A percentile compares a stretch with the other conserved stretches of the same genome.
Evolutionary conservation across 1,284 basidiomycete species (phyloP).

Genomic region (Pyrrhoderma noxium): DNA sequence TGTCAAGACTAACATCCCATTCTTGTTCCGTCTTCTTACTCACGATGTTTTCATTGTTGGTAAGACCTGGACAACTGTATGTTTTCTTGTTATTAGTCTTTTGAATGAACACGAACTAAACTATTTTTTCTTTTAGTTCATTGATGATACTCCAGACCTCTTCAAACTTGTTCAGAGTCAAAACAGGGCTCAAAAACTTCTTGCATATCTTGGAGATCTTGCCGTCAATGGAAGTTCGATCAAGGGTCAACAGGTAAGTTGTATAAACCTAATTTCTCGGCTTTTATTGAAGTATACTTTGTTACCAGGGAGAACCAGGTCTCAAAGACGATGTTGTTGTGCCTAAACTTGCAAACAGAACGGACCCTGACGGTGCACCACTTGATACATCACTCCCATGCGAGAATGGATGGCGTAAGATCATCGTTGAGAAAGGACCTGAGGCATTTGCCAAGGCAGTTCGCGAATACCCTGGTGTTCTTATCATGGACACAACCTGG

Average conservation of each 20-base stretch:
- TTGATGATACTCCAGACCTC: slow-evolving; percentile 97
- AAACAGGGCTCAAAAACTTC: slow-evolving; percentile 96
- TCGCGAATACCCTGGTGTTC: slow-evolving; percentile 89
- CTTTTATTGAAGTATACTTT: neutral
- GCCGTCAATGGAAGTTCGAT: slow-evolving; percentile 98
- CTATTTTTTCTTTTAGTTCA: slow-evolving; percentile 58
- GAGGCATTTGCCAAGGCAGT: slow-evolving; percentile 99
- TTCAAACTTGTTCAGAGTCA: slow-evolving; percentile 98
- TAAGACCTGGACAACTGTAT: slow-evolving; percentile 95
- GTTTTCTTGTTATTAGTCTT: slow-evolving; percentile 21
- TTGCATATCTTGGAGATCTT: slow-evolving; percentile 96
- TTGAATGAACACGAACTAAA: slow-evolving; percentile 1
- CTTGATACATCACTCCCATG: slow-evolving; percentile 83
- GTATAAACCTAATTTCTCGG: neutral
- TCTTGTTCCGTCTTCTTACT: slow-evolving; percentile 97
- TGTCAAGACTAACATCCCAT: slow-evolving; percentile 99
- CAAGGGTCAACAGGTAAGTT: slow-evolving; percentile 71
- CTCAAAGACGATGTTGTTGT: slow-evolving; percentile 86
- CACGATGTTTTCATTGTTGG: slow-evolving; percentile 95
- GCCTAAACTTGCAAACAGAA: slow-evolving; percentile 75
- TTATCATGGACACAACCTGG: slow-evolving; percentile 99
- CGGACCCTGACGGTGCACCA: slow-evolving; percentile 60
- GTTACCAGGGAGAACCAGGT: slow-evolving; percentile 80
- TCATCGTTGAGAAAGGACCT: slow-evolving; percentile 96
- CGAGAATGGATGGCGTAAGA: slow-evolving; percentile 93